Evolutionary conservation across 1,284 basidiomycete genomes (phyloP).

Genomic region (Heterobasidion irregulare): DNA sequence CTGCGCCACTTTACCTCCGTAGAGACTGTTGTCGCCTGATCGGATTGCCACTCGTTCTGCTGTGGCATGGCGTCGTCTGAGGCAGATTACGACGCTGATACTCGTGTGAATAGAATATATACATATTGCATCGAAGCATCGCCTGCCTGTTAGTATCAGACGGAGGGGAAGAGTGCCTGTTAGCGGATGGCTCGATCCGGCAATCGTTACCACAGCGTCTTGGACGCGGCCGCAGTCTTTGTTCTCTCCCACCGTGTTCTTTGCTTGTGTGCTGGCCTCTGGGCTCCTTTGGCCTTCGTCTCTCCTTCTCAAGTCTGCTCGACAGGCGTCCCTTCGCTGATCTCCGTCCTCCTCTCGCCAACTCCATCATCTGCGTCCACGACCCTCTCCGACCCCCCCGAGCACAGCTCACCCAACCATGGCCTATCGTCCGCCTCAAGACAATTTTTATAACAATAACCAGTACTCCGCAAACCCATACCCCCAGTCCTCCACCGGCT

Average conservation of each 20-base stretch:
- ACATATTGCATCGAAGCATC: no score
- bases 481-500: slow-evolving; percentile 3
- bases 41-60: neutral
- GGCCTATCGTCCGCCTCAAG: slow-evolving; percentile 14
- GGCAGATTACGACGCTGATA: no score
- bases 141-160: no score
- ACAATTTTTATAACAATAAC: slow-evolving; percentile 11
- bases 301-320: neutral
- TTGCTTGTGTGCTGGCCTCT: neutral
- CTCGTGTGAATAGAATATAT: no score
- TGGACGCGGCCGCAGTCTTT: neutral
- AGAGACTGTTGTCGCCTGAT: neutral
- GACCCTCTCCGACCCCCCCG: neutral
- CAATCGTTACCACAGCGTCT: neutral
- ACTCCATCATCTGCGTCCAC: neutral
- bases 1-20: neutral
- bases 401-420: slow-evolving; percentile 9
- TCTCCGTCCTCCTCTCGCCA: neutral
- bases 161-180: no score
- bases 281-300: neutral
- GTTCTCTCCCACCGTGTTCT: neutral
- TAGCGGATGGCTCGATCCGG: neutral
- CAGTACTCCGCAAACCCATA: slow-evolving; percentile 3
- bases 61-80: no score
- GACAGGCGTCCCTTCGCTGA: slow-evolving; percentile 1